A percentile compares a stretch with the other conserved stretches of the same genome.
phyloP scores from a whole-genome alignment of 495 filamentous ascomycete genomes.

The Neurospora terricola region DNA sequence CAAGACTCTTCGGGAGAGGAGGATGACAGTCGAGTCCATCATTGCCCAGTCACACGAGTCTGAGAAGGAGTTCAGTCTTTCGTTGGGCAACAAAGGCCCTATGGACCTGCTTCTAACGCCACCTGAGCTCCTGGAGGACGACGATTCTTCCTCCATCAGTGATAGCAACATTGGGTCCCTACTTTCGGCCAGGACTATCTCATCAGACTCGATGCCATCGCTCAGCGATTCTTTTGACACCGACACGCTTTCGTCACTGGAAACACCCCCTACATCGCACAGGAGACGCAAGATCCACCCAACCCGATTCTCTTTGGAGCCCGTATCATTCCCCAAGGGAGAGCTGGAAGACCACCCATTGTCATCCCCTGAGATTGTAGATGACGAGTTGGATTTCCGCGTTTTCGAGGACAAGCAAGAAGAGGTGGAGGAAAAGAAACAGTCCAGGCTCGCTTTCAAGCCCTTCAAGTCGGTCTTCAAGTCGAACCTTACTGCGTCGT shows the following conservation, averaged over 20 bases:
- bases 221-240: conserved; percentile 32
- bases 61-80: conserved; percentile 39
- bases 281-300: conserved; percentile 26
- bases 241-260: conserved; percentile 29
- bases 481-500: conserved; percentile 88
- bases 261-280: conserved; percentile 27
- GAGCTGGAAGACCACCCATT: conserved; percentile 36
- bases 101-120: conserved; percentile 44
- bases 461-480: conserved; percentile 58
- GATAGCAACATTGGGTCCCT: conserved; percentile 34
- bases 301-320: conserved; percentile 33
- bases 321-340: conserved; percentile 33
- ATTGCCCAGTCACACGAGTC: conserved; percentile 37
- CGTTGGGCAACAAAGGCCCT: conserved; percentile 33
- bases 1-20: conserved; percentile 17
- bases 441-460: conserved; percentile 19
- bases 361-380: conserved; percentile 20
- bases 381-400: conserved; percentile 37
- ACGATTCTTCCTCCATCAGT: conserved; percentile 30
- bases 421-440: conserved; percentile 24
- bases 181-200: conserved; percentile 33
- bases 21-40: conserved; percentile 41
- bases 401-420: conserved; percentile 25
- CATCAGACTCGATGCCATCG: conserved; percentile 40
- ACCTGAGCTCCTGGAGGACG: conserved; percentile 43